phyloP scores from a whole-genome alignment of 2,329 filamentous ascomycete genomes.

The Cladosporium sp. region DNA sequence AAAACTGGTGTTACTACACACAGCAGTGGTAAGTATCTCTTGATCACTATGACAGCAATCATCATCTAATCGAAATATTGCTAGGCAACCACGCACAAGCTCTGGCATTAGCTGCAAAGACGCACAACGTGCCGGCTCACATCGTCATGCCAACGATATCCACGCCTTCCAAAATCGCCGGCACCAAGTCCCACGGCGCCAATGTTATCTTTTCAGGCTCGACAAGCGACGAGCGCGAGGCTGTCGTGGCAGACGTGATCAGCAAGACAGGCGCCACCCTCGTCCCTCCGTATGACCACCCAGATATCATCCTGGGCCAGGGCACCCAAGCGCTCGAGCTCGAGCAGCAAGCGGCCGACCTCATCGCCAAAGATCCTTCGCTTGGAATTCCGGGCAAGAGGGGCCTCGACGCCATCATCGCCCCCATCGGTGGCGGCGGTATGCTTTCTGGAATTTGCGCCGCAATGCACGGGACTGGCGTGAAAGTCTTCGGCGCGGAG shows the following conservation, averaged over 20 bases:
- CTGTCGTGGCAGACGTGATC: conserved; percentile 65
- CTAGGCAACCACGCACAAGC: conserved; percentile 95
- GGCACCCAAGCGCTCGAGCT: conserved; percentile 83
- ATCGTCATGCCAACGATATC: conserved; percentile 92
- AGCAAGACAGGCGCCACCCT: conserved; percentile 69
- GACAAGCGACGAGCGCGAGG: conserved; percentile 76
- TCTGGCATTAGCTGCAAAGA: conserved; percentile 75
- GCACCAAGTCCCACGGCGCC: conserved; percentile 73
- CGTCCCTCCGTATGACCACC: conserved; percentile 89
- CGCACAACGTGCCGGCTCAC: conserved; percentile 70
- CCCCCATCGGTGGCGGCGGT: conserved; percentile 83
- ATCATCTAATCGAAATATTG: background rate
- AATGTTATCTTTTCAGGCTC: conserved; percentile 76
- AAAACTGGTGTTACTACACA: conserved; percentile 80
- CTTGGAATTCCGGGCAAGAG: conserved; percentile 22
- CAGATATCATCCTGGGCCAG: conserved; percentile 86
- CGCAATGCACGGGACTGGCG: conserved; percentile 66
- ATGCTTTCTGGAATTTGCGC: conserved; percentile 81
- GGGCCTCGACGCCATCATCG: conserved; percentile 56
- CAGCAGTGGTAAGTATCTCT: conserved; percentile 63
- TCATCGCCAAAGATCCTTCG: conserved; percentile 41
- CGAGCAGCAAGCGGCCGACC: conserved; percentile 62
- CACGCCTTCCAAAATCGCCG: conserved; percentile 80
- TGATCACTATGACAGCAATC: background rate
- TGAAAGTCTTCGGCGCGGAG: conserved; percentile 80